Percentiles rank a stretch among this genome's conserved stretches.
Evolutionary conservation across 139 green algal genomes (phyloP).

Genomic region (Trebouxia sp.): DNA sequence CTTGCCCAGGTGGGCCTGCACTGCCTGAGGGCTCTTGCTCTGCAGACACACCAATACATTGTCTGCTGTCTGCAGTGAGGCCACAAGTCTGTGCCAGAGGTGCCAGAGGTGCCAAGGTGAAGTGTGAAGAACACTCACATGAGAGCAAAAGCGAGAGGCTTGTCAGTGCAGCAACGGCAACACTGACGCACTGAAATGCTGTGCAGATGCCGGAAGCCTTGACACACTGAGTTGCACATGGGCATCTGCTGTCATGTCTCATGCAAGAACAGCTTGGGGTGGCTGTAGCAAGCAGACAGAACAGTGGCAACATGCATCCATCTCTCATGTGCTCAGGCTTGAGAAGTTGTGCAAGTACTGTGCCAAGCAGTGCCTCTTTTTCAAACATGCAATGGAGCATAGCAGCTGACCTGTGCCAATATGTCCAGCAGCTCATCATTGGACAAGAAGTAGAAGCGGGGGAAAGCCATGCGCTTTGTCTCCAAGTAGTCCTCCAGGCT

Average conservation of each 20-base stretch:
- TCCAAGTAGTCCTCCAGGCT: constrained; percentile 89
- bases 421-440: constrained; percentile 92
- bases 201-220: too few species aligned
- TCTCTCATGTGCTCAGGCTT: constrained; percentile 79
- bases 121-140: too few species aligned
- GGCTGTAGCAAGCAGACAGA: not conserved
- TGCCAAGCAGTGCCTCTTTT: constrained; percentile 79
- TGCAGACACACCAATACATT: not conserved
- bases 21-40: constrained; percentile 56
- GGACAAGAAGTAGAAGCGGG: constrained; percentile 85
- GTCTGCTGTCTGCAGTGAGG: not conserved
- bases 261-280: too few species aligned
- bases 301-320: constrained; percentile 12
- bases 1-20: constrained; percentile 89
- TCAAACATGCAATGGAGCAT: too few species aligned
- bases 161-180: not conserved
- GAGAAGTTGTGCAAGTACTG: constrained; percentile 93
- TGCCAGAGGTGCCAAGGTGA: too few species aligned
- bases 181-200: too few species aligned
- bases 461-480: constrained; percentile 88
- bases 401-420: constrained; percentile 44
- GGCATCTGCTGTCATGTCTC: too few species aligned
- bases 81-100: not conserved
- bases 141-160: too few species aligned
- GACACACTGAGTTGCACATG: not conserved